A percentile compares a stretch with the other conserved stretches of the same genome.
Evolutionary conservation across 306 rosid genomes (phyloP).

Genomic region (Spatholobus suberectus): DNA sequence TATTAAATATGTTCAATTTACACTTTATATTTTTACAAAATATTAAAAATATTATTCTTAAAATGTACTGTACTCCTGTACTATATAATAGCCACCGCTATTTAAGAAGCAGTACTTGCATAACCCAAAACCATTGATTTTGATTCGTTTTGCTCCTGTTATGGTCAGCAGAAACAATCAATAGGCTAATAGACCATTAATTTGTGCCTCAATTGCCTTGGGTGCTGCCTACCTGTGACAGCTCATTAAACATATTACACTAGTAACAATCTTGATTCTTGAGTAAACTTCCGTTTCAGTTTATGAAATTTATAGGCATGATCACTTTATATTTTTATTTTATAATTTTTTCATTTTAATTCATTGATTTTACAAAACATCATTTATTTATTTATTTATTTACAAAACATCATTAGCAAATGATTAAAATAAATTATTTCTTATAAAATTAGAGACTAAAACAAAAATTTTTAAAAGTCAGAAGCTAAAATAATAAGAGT

Average conservation of each 20-base stretch:
- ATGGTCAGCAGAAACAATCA: background rate
- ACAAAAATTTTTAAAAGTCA: background rate
- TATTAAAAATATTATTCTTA: too few species aligned
- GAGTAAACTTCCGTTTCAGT: background rate
- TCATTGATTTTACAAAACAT: background rate
- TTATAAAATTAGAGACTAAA: background rate
- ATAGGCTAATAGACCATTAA: background rate
- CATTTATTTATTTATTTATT: background rate
- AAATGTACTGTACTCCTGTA: too few species aligned
- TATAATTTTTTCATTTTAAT: background rate
- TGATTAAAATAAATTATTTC: background rate
- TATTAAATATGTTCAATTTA: too few species aligned
- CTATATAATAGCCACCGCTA: background rate
- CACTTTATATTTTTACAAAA: too few species aligned
- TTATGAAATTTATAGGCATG: background rate
- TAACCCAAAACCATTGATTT: conserved; percentile 14
- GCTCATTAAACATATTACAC: background rate
- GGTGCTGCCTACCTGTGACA: background rate
- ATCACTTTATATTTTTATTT: background rate
- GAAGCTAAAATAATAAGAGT: too few species aligned
- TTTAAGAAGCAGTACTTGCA: background rate
- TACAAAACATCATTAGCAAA: background rate
- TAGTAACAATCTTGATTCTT: background rate
- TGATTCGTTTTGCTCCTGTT: background rate
- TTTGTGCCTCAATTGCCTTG: background rate